phyloP scores from a whole-genome alignment of 139 green algal species.

The Raphidocelis subcapitata region DNA sequence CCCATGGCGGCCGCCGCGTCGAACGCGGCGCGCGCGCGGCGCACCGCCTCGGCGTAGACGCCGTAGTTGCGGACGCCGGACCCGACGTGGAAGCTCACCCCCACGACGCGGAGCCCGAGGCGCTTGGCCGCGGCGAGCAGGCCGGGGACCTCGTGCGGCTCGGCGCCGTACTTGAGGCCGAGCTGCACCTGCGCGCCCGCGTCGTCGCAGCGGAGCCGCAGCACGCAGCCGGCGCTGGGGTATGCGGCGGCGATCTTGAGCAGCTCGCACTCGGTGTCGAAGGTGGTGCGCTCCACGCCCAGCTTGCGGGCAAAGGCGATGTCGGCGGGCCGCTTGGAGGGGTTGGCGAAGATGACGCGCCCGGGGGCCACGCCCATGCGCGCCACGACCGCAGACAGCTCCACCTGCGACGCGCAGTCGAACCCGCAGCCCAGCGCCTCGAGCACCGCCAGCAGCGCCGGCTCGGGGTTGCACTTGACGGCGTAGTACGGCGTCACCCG shows the following conservation, averaged over 20 bases:
- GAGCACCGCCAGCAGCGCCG: slow-evolving; percentile 78
- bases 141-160: slow-evolving; percentile 55
- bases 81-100: slow-evolving; percentile 97
- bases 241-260: slow-evolving; percentile 81
- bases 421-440: slow-evolving; percentile 89
- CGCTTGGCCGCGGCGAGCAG: slow-evolving; percentile 58
- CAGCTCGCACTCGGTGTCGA: slow-evolving; percentile 92
- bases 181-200: slow-evolving; percentile 64
- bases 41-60: slow-evolving; percentile 77
- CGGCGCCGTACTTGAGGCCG: slow-evolving; percentile 90
- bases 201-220: slow-evolving; percentile 85
- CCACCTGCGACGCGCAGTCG: slow-evolving; percentile 89
- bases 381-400: slow-evolving; percentile 78
- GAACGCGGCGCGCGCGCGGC: slow-evolving; percentile 62
- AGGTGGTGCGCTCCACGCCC: slow-evolving; percentile 84
- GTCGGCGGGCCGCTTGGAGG: slow-evolving; percentile 89
- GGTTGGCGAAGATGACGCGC: slow-evolving; percentile 93
- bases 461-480: slow-evolving; percentile 96
- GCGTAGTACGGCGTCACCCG: slow-evolving; percentile 91
- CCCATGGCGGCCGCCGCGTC: slow-evolving; percentile 71
- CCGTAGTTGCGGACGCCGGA: slow-evolving; percentile 78
- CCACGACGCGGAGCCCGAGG: slow-evolving; percentile 75
- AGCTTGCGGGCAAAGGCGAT: slow-evolving; percentile 57
- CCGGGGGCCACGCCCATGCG: slow-evolving; percentile 70
- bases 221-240: slow-evolving; percentile 69